A percentile compares a stretch with the other conserved stretches of the same genome.
Evolutionary conservation across 2,329 filamentous ascomycete species (phyloP).

Genomic region (Nigrospora oryzae): DNA sequence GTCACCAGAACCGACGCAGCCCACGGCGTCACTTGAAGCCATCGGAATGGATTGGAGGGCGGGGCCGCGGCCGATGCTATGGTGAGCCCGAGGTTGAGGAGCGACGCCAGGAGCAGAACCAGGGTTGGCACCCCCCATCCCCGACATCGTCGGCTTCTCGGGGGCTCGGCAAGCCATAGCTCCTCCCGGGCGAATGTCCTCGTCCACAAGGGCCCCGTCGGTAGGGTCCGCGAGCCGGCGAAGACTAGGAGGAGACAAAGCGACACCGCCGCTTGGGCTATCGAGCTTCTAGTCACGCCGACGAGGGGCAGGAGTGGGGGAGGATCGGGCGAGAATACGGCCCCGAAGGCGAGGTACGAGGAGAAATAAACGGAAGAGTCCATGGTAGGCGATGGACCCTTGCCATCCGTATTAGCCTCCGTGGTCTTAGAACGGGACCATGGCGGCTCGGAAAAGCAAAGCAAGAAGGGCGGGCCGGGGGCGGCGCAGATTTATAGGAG

Average conservation of each 20-base stretch:
- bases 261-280: conserved; percentile 21
- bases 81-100: conserved; percentile 25
- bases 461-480: too few relatives aligned
- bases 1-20: conserved; percentile 25
- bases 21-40: conserved; percentile 32
- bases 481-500: too few relatives aligned
- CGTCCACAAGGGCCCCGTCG: conserved; percentile 28
- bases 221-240: conserved; percentile 13
- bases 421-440: too few relatives aligned
- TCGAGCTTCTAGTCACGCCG: conserved; percentile 4
- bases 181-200: conserved; percentile 34
- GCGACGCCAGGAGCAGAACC: conserved; percentile 21
- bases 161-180: conserved; percentile 1
- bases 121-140: conserved; percentile 31
- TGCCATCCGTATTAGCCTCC: too few relatives aligned
- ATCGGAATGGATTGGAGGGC: conserved; percentile 14
- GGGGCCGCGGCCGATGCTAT: conserved; percentile 19
- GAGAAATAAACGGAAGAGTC: too few relatives aligned
- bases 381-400: too few relatives aligned
- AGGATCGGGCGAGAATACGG: too few relatives aligned
- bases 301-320: too few relatives aligned
- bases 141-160: conserved; percentile 1
- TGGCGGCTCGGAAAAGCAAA: too few relatives aligned
- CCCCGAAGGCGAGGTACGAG: too few relatives aligned
- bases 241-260: conserved; percentile 20